Base-by-base conservation (phyloP, 2,329 filamentous ascomycete genomes). In the Penicillium sp. region DNA sequence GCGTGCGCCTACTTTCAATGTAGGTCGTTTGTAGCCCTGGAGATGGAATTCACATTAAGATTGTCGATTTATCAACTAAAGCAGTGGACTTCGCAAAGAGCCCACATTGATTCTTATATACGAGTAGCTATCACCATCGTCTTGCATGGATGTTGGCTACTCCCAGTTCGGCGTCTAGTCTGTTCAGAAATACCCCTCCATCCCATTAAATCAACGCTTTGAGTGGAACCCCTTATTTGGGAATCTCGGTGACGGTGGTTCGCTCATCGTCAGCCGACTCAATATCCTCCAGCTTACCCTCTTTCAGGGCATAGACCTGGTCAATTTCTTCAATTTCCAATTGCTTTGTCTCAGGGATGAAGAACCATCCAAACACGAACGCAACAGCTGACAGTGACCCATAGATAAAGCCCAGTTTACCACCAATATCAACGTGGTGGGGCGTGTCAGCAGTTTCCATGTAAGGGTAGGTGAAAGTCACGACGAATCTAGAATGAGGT, bases 381-480 rank as follows among this genome's bases (percentile, higher is more conserved):
- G 58, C 58, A 13, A 61, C 26, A 4, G 53, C 56, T 3, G 56
- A 61, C 33, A 61, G 41, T 7, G 58, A 61, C 1, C 58, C 58
- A 11, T 61, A 61, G 22, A 61, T 61, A 24, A 61, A 61, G 9
- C 58, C 58, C 5, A 61, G 35, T 44, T 56, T 56, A n/a, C 56
- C 58, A 33, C 58, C 58, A 2, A 61, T 43, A 29, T 61, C 39
- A 7, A 61, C 53, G 47, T 61, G 58, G 9, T 52, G 52, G 2
- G 58, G 58, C 1, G 56, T 56, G n/a, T 61, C 29, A 6, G 52
- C 55, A 22, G 56, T 61, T 10, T 61, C 58, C 56, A 61, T 56
- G 33, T 61, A 61, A 3, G 58, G 58, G 21, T 61, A 61, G 9
- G 58, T 54, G 24, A 61, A 61, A 31, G 58, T 61, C 22, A 61